Percentiles rank a stretch among this genome's conserved stretches.
phyloP scores from a whole-genome alignment of 2,329 filamentous ascomycete species.

The Cadophora sp. region DNA sequence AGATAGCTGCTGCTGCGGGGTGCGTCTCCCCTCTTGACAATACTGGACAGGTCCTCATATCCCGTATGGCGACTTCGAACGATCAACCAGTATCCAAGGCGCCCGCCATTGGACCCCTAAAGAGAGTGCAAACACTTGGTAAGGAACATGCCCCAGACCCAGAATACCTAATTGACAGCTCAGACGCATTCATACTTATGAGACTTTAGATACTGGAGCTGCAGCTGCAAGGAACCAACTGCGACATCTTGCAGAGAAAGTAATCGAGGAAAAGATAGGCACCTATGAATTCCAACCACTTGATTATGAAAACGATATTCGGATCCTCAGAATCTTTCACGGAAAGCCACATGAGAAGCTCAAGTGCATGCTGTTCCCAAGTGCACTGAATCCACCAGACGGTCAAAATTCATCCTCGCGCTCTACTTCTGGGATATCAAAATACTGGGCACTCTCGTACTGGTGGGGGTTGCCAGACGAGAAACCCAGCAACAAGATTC shows the following conservation, averaged over 20 bases:
- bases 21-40: not conserved
- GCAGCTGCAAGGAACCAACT: no score
- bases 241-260: no score
- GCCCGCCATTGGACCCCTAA: not conserved
- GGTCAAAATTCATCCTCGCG: not conserved
- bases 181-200: not conserved
- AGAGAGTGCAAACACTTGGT: not conserved
- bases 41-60: not conserved
- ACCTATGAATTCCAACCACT: constrained; percentile 18
- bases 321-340: constrained; percentile 21
- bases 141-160: not conserved
- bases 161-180: not conserved
- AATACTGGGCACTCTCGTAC: constrained; percentile 26
- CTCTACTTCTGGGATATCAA: not conserved
- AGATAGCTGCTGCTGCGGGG: not conserved
- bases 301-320: constrained; percentile 26
- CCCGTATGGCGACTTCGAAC: not conserved
- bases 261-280: not conserved
- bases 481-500: not conserved
- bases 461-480: constrained; percentile 25
- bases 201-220: not conserved
- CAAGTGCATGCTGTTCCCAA: constrained; percentile 24
- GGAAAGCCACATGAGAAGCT: constrained; percentile 11
- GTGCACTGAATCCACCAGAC: not conserved
- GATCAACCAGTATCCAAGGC: not conserved